Percentiles rank a stretch among this genome's conserved stretches.
Conservation (phyloP, 495 filamentous ascomycete species). For the Glonium stellatum region DNA sequence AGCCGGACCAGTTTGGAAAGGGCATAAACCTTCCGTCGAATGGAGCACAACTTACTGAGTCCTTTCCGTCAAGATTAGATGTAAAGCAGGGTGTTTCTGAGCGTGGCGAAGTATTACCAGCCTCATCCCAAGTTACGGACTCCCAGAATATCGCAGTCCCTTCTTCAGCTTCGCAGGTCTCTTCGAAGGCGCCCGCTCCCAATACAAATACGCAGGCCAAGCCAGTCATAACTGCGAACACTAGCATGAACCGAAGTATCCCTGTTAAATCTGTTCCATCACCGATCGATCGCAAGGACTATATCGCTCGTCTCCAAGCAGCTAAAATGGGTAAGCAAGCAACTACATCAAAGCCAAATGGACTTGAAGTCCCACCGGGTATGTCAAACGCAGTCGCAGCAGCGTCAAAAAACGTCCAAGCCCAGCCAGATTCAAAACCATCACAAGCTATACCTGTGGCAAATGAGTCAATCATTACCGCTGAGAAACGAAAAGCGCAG, state of each 20-base stretch:
- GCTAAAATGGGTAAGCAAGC: conserved; percentile 40
- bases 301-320: conserved; percentile 67
- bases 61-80: no score
- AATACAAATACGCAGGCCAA: neutral
- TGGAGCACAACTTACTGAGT: neutral
- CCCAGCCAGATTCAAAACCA: neutral
- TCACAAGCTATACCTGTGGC: neutral
- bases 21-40: neutral
- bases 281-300: conserved; percentile 62
- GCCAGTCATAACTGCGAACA: conserved; percentile 3
- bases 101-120: no score
- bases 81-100: no score
- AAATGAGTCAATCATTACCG: neutral
- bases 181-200: neutral
- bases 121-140: neutral
- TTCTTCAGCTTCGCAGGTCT: neutral
- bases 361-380: neutral
- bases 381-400: neutral
- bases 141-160: neutral
- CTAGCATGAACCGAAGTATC: neutral
- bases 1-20: neutral
- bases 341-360: neutral
- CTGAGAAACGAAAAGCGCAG: conserved; percentile 18
- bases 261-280: conserved; percentile 12
- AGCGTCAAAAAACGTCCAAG: neutral